Conservation (phyloP, 75 land plant species). For the Cupressus sempervirens region DNA sequence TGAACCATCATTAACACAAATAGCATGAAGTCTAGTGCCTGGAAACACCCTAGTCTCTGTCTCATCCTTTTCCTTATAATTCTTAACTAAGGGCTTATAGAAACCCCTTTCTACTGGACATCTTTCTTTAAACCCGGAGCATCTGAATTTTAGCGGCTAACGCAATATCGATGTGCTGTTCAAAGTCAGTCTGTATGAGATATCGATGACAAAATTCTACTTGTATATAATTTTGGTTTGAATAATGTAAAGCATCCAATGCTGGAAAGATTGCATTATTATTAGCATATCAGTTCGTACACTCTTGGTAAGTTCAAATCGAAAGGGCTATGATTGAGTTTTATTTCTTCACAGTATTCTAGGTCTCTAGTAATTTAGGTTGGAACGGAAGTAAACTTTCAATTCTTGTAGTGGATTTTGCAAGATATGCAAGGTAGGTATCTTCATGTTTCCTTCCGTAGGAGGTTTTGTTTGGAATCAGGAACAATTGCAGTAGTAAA, state of each 20-base stretch:
- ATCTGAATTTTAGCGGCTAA: background rate
- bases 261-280: background rate
- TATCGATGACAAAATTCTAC: background rate
- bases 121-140: background rate
- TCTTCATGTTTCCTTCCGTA: background rate
- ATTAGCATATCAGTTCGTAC: background rate
- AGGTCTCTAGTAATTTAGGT: background rate
- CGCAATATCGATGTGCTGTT: background rate
- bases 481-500: background rate
- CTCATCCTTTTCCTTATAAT: background rate
- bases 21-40: background rate
- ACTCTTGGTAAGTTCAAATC: background rate
- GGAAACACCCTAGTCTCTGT: background rate
- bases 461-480: background rate
- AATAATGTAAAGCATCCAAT: background rate
- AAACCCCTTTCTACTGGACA: background rate
- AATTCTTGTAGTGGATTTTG: background rate
- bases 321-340: background rate
- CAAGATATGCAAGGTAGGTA: background rate
- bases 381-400: background rate
- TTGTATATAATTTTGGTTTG: background rate
- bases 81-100: background rate
- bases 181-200: background rate
- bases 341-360: background rate
- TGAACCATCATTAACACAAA: background rate